A percentile compares a stretch with the other conserved stretches of the same genome.
Conservation (phyloP, 371 early-diverging fungal genomes). For the Zancudomyces culisetae region DNA sequence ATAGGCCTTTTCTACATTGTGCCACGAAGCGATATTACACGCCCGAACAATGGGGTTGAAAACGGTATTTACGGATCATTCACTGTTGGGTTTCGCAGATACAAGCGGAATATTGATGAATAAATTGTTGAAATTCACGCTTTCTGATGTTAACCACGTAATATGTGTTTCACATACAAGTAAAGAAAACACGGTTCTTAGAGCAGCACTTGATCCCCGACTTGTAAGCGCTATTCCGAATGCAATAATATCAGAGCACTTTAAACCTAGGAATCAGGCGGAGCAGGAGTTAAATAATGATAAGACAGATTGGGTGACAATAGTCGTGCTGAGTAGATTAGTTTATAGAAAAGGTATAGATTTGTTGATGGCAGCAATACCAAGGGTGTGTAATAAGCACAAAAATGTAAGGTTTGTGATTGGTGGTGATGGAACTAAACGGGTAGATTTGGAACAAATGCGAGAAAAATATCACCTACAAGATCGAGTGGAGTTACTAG, state of each 20-base stretch:
- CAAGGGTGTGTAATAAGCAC: slow-evolving; percentile 72
- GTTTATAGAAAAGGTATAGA: slow-evolving; percentile 96
- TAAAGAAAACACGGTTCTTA: slow-evolving; percentile 92
- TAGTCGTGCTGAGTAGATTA: slow-evolving; percentile 84
- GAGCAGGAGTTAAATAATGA: slow-evolving; percentile 29
- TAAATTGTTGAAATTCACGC: slow-evolving; percentile 82
- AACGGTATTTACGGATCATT: slow-evolving; percentile 97
- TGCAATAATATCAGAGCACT: slow-evolving; percentile 83
- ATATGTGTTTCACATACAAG: slow-evolving; percentile 98
- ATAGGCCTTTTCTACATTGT: slow-evolving; percentile 74
- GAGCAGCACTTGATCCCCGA: slow-evolving; percentile 76
- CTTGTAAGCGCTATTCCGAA: slow-evolving; percentile 98
- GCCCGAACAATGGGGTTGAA: slow-evolving; percentile 90
- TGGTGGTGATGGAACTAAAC: slow-evolving; percentile 96
- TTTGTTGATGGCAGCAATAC: slow-evolving; percentile 79
- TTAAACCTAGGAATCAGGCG: slow-evolving; percentile 61
- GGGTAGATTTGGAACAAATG: slow-evolving; percentile 94
- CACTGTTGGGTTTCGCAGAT: slow-evolving; percentile 93
- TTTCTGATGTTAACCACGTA: slow-evolving; percentile 87
- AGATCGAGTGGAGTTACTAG: slow-evolving; percentile 85
- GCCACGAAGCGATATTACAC: slow-evolving; percentile 92
- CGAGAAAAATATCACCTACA: slow-evolving; percentile 83
- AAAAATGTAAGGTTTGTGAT: slow-evolving; percentile 80
- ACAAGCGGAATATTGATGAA: slow-evolving; percentile 84
- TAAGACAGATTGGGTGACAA: slow-evolving; percentile 49